phyloP scores from a whole-genome alignment of 495 filamentous ascomycete species.

The Neurospora cerealis region DNA sequence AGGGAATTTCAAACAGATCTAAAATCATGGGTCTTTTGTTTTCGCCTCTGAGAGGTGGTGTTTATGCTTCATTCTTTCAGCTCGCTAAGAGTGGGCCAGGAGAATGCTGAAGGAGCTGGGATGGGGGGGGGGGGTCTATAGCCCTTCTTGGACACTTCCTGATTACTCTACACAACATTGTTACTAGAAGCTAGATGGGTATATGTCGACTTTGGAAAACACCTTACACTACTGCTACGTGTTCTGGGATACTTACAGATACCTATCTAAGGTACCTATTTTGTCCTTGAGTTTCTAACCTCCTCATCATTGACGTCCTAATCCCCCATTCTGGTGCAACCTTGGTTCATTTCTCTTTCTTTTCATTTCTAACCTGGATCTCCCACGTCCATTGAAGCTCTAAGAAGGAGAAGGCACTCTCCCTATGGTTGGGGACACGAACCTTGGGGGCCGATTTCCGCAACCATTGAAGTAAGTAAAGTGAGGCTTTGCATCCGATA shows the following conservation, averaged over 20 bases:
- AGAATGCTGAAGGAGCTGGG: no score
- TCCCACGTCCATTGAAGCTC: no score
- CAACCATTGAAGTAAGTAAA: not conserved
- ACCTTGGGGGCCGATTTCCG: not conserved
- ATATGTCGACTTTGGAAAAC: not conserved
- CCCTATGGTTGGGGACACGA: not conserved
- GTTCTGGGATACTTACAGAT: no score
- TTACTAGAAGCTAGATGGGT: not conserved
- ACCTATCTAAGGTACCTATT: no score
- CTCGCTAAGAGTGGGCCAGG: no score
- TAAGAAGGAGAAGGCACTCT: not conserved
- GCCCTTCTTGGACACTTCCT: not conserved
- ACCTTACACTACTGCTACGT: no score
- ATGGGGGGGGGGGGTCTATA: not conserved
- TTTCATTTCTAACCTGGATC: no score
- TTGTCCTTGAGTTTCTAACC: not conserved
- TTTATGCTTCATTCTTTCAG: no score
- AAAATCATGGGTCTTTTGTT: not conserved
- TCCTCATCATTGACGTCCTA: no score
- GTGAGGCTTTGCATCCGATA: not conserved
- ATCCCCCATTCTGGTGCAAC: no score
- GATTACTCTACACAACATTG: not conserved
- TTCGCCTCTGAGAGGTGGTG: no score
- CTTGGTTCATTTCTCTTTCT: not conserved
- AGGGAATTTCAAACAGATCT: not conserved